Percentiles rank a stretch among this genome's conserved stretches.
Conservation (phyloP, 345 rosid species). For the Corchorus capsularis region DNA sequence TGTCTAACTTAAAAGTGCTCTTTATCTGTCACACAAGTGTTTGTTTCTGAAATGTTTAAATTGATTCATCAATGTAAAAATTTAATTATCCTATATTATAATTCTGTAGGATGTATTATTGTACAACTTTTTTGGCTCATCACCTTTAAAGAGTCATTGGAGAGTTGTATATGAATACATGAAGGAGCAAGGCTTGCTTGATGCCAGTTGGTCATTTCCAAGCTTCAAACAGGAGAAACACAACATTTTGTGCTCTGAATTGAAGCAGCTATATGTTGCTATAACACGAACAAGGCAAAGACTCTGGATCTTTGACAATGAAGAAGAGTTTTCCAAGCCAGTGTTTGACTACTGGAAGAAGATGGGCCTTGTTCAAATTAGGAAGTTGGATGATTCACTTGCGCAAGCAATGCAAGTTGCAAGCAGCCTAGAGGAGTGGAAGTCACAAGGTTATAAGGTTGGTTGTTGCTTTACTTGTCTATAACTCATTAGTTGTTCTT, state of each 20-base stretch:
- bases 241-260: slow-evolving; percentile 48
- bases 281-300: slow-evolving; percentile 59
- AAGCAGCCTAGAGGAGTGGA: slow-evolving; percentile 54
- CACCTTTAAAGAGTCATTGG: slow-evolving; percentile 50
- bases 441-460: slow-evolving; percentile 48
- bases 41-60: neutral
- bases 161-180: slow-evolving; percentile 48
- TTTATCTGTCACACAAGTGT: neutral
- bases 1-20: no score
- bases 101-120: slow-evolving; percentile 48
- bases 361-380: slow-evolving; percentile 35
- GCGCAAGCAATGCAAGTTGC: slow-evolving; percentile 45
- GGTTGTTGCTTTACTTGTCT: neutral
- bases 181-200: slow-evolving; percentile 36
- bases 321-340: slow-evolving; percentile 38
- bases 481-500: neutral
- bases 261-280: slow-evolving; percentile 55
- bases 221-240: slow-evolving; percentile 39
- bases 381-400: slow-evolving; percentile 38
- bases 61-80: neutral
- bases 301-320: slow-evolving; percentile 53
- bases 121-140: slow-evolving; percentile 54
- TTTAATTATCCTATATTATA: neutral
- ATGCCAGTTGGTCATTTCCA: slow-evolving; percentile 28
- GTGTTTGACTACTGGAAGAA: slow-evolving; percentile 44